Conservation (phyloP, 2,329 filamentous ascomycete genomes). For the Tothia fuscella region DNA sequence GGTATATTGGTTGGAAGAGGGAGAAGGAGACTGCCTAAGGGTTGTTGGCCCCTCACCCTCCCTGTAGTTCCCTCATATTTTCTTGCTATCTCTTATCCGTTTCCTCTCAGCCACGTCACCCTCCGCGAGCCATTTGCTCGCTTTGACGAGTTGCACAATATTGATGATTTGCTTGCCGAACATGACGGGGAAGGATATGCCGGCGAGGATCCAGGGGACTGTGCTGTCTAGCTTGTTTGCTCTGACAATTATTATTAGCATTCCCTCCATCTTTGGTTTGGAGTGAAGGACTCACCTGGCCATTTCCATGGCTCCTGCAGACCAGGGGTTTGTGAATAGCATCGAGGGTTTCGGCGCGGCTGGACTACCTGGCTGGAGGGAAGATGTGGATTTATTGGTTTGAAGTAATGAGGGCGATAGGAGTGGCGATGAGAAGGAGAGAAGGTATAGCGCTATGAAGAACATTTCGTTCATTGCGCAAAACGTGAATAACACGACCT, state of each 20-base stretch:
- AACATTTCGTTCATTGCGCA: slow-evolving; percentile 90
- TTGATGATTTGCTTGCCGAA: slow-evolving; percentile 87
- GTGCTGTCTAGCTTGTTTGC: slow-evolving; percentile 66
- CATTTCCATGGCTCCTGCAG: slow-evolving; percentile 81
- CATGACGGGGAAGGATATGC: slow-evolving; percentile 78
- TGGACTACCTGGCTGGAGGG: slow-evolving; percentile 50
- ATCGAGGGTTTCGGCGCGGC: slow-evolving; percentile 57
- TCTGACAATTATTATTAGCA: slow-evolving; percentile 15
- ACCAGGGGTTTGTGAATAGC: slow-evolving; percentile 81
- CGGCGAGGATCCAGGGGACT: slow-evolving; percentile 67
- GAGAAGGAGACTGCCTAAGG: too few species aligned
- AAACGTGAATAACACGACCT: slow-evolving; percentile 85
- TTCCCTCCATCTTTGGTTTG: neutral
- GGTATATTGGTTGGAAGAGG: too few species aligned
- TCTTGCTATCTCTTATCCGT: slow-evolving; percentile 25
- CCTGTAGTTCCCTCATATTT: slow-evolving; percentile 14
- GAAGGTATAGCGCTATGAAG: slow-evolving; percentile 95
- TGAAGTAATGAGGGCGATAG: slow-evolving; percentile 73
- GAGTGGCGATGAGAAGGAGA: slow-evolving; percentile 87
- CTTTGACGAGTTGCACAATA: slow-evolving; percentile 84
- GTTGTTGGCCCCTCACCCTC: too few species aligned
- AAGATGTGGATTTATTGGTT: slow-evolving; percentile 43
- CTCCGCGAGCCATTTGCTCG: slow-evolving; percentile 82
- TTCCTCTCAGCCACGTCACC: slow-evolving; percentile 63
- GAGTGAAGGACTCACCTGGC: slow-evolving; percentile 41